Conservation (phyloP, 495 filamentous ascomycete species). For the Hypoxylon lienhwacheense region DNA sequence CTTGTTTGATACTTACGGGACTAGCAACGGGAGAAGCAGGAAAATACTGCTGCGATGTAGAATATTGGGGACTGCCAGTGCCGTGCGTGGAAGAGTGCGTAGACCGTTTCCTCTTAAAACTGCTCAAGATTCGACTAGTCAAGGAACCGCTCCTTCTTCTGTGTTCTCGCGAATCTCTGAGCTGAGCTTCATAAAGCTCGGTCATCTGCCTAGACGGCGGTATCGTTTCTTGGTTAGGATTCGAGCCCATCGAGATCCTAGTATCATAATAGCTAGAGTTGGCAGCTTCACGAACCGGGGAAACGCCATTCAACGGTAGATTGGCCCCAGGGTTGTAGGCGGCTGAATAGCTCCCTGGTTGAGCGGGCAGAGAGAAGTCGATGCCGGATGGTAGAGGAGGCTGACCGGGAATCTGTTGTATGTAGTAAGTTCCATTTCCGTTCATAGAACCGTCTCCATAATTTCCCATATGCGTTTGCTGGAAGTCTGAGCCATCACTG, state of each 20-base stretch:
- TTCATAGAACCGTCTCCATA: constrained; percentile 26
- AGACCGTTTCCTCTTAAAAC: constrained; percentile 37
- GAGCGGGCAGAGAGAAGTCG: constrained; percentile 33
- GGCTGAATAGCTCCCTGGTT: constrained; percentile 25
- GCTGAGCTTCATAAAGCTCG: constrained; percentile 36
- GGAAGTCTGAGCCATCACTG: constrained; percentile 13
- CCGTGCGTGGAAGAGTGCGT: constrained; percentile 31
- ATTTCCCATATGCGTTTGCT: constrained; percentile 14
- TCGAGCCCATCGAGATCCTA: constrained; percentile 40
- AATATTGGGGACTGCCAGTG: constrained; percentile 17
- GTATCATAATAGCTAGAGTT: constrained; percentile 42
- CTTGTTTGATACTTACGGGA: constrained; percentile 26
- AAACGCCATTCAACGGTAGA: constrained; percentile 25
- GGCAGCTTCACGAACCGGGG: constrained; percentile 32
- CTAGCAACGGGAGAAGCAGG: constrained; percentile 19
- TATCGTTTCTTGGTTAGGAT: constrained; percentile 24
- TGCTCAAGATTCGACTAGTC: constrained; percentile 33
- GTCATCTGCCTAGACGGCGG: constrained; percentile 36
- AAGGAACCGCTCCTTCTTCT: constrained; percentile 33
- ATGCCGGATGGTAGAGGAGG: constrained; percentile 31
- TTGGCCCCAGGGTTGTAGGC: constrained; percentile 10
- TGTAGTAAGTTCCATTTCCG: constrained; percentile 19
- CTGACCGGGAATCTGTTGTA: constrained; percentile 17
- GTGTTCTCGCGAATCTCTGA: constrained; percentile 34
- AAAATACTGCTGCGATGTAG: constrained; percentile 30